phyloP scores from a whole-genome alignment of 129 eudicot genomes.

The Ambrosia trifida region DNA sequence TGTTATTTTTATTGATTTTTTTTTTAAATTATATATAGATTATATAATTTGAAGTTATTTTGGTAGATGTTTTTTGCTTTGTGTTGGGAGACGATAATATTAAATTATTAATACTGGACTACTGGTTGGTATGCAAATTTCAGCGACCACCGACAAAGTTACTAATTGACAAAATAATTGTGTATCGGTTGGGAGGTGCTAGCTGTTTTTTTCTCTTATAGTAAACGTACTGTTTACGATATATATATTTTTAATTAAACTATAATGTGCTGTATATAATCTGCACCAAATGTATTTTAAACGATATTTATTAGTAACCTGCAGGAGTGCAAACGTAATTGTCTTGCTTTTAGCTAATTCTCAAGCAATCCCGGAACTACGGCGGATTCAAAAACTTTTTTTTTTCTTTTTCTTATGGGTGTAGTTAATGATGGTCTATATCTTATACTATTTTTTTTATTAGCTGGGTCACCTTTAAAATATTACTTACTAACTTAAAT shows the following conservation, averaged over 20 bases:
- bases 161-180: not conserved
- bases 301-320: not conserved
- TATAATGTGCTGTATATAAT: not conserved
- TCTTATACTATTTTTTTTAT: too few relatives aligned
- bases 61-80: not conserved
- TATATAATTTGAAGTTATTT: not conserved
- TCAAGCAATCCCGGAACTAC: too few relatives aligned
- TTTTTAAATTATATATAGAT: too few relatives aligned
- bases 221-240: not conserved
- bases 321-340: not conserved
- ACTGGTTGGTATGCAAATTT: slow-evolving; percentile 12
- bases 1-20: too few relatives aligned
- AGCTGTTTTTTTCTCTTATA: not conserved
- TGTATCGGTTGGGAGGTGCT: not conserved
- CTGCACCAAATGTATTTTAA: not conserved
- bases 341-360: not conserved
- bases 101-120: too few relatives aligned
- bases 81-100: not conserved
- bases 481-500: too few relatives aligned
- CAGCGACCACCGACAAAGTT: slow-evolving; percentile 25
- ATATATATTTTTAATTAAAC: not conserved
- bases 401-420: too few relatives aligned
- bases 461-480: too few relatives aligned
- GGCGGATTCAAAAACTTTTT: too few relatives aligned
- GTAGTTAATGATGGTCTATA: too few relatives aligned